Base-by-base conservation (phyloP, 148 eudicot genomes). In the Chenopodium formosanum region DNA sequence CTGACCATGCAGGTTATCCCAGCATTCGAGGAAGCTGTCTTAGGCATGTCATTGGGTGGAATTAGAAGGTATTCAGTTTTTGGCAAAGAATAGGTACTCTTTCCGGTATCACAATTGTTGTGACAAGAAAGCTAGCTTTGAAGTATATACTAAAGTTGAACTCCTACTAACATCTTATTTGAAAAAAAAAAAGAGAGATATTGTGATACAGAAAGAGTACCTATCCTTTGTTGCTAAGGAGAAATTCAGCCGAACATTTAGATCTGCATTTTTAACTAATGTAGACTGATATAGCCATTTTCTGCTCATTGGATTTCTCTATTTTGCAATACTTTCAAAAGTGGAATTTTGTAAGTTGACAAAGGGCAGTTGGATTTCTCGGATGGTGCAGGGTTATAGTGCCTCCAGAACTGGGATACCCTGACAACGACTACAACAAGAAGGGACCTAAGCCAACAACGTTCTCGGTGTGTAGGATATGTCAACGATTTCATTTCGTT, bases 361-460 rank as follows among this genome's bases (percentile, higher is more conserved):
- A 7, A 40, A 37, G 6, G 25, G 9, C 52, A 9, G 70, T 62
- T 66, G 70, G n/a, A 8, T 25, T 74, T 48, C 13, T 48, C 6
- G 50, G 37, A 66, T 84, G 70, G 25, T 88, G 82, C 93, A 96
- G 99, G 94, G 88, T 96, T 74, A 74, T 96, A 85, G 99, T 96
- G 73, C 99, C 99, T 75, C 99, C 98, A 27, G 98, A 96, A 72
- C 82, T 95, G 81, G 99, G 99, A 73, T 96, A 96, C 84, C 99
- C 99, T 82, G 93, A 88, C 11, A 86, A 87, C 76, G 95, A 96
- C 88, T 96, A 65, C 83, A 90, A 90, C 87, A 94, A 92, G 91
- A 88, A 78, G 81, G 99, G 98, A 52, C 98, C 99, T 37, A 88
- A 88, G 86, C 99, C 99, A 82, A 94, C 93, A 25, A 96, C 99